Evolutionary conservation across 768 basidiomycete species (phyloP), one percentile per base, ranked within the genome.

Genomic region (Panaeolus papilionaceus): DNA sequence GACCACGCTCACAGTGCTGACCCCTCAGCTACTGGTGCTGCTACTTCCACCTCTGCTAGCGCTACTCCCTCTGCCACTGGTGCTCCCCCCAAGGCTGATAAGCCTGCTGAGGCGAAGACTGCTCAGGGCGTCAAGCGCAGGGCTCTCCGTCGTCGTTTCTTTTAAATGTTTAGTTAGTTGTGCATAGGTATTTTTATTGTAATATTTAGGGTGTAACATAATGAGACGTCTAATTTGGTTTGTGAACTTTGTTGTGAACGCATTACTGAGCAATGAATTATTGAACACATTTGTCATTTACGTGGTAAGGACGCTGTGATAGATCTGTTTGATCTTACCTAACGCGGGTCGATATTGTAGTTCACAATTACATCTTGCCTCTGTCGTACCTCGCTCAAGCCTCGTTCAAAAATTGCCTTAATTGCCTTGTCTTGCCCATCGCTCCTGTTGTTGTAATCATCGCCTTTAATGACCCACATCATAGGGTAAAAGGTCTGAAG

Each of bases 121-220:
- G 14, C 54, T 33, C 54, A 58, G 54, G 54, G 54, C 9, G 54
- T 58, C 54, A 58, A 58, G 54, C 54, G 54, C 54, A 58, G 54
- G 54, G 26, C 54, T 58, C 28, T 33, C 54, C 54, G 54, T 7
- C 54, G 54, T 33, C 26, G 54, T 33, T 14, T 11, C 12, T 58
- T 12, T 33, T 58, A 58, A 16, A 58, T 33, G 28, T 51, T 28
- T 58, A 58, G 28, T 58, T 58, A 28, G 26, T 37, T 33, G 26
- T 28, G 54, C 14, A 51, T 51, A 51, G 14, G 33, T 40, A 40
- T 40, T 40, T 14, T 51, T 37, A 28, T 28, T 58, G n/a, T 28
- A n/a, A 11, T 14, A 23, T 58, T 33, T 58, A 49, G 54, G 16
- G 28, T 16, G 28, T 58, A 58, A 16, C 3, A 12, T 58, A 28